These are phyloP conservation scores for Globisporangium rhizosaccharum DNA, from an alignment of 352 stramenopile genomes.

Conservation along the genomic window DNA sequence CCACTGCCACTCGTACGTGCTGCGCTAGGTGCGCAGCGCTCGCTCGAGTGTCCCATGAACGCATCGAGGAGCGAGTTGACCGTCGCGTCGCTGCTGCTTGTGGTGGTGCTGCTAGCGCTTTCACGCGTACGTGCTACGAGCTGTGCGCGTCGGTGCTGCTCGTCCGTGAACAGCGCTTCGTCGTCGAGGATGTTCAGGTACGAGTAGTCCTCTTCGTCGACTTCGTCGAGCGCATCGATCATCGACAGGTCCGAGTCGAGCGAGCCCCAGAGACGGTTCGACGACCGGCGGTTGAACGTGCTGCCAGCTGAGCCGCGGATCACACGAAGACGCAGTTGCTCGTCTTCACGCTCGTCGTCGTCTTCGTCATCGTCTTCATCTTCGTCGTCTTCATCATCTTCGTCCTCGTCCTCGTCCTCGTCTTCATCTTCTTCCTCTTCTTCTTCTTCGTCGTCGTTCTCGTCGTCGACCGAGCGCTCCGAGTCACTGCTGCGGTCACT, in stretches of 20 bases:
- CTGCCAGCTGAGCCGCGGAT: conserved; percentile 31
- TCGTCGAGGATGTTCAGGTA: conserved; percentile 75
- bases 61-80: conserved; percentile 13
- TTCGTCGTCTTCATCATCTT: conserved; percentile 64
- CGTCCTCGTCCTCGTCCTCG: conserved; percentile 27
- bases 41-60: conserved; percentile 5
- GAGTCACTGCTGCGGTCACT: conserved; percentile 63
- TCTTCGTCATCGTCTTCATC: conserved; percentile 55
- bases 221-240: conserved; percentile 72
- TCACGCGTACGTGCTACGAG: conserved; percentile 19
- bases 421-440: conserved; percentile 18
- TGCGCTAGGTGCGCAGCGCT: not conserved
- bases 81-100: not conserved
- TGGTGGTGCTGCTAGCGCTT: not conserved
- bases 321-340: conserved; percentile 45
- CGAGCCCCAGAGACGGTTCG: conserved; percentile 59
- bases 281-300: conserved; percentile 26
- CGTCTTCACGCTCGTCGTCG: conserved; percentile 58
- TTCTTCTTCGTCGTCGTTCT: conserved; percentile 18
- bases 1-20: not conserved
- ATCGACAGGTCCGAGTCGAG: conserved; percentile 64
- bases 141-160: conserved; percentile 42
- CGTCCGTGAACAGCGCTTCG: conserved; percentile 47
- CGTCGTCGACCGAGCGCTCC: conserved; percentile 39
- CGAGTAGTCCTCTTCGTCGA: conserved; percentile 82